Evolutionary conservation across 345 rosid species (phyloP), one percentile per base, ranked within the genome.

Genomic region (Bruguiera parviflora): DNA sequence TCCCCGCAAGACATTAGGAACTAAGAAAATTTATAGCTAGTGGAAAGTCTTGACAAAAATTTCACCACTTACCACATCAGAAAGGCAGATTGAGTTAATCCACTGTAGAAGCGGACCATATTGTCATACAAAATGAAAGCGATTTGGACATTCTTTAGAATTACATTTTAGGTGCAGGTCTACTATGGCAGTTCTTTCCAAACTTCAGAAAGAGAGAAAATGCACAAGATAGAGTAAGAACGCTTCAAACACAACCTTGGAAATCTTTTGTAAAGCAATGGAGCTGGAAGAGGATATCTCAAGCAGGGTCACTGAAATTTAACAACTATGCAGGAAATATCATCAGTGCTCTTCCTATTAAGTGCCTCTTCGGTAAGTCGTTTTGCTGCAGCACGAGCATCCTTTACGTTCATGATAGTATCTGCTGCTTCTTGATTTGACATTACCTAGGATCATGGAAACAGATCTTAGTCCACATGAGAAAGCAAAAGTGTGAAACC

Each of bases 341-440:
- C 99, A 52, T 92, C 99, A n/a, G 78, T 67, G 74, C 96, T 95
- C 62, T 71, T 77, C 84, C 92, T 87, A 57, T 74, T 72, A 63
- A 89, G 77, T 29, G 99, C 99, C 64, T 88, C 97, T 68, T 88
- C 99, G 1, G 92, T 63, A 33, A 95, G 94, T 65, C 72, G 85
- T 81, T 86, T 92, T n/a, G 99, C 97, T 1, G 97, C 97, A 28
- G 89, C 71, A 61, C 77, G 83, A 5, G 99, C 84, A 86, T 95
- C 99, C 79, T 85, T 87, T 16, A 83, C 57, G 68, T 82, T 75
- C 86, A 78, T 81, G 67, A 90, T 82, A 20, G 88, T 76, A 62
- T 95, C 89, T 16, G 75, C 85, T 0, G 96, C 97, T 78, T 92
- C 96, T 79, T 90, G 96, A 75, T 95, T 95, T 20, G 91, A 73